These are phyloP conservation scores for Fomitopsis betulina DNA, from an alignment of 1,284 basidiomycete species.

Conservation along the genomic window DNA sequence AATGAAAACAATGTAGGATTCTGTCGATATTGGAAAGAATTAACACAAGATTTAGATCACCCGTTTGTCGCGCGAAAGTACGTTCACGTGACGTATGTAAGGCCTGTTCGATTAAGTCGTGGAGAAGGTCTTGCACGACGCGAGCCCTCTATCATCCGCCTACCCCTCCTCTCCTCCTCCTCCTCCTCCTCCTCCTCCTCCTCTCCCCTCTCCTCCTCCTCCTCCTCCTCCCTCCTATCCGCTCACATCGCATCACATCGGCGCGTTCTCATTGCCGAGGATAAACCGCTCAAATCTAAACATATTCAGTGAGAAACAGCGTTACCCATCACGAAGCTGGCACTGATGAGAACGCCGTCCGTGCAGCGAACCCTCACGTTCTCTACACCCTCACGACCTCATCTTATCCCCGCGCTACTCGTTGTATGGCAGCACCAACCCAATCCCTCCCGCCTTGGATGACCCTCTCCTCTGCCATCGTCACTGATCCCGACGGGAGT, in stretches of 20 bases:
- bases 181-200: too few species aligned
- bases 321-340: neutral
- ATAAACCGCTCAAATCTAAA: neutral
- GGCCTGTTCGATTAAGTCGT: neutral
- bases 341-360: slow-evolving; percentile 2
- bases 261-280: neutral
- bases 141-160: slow-evolving; percentile 4
- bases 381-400: slow-evolving; percentile 24
- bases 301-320: neutral
- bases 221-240: neutral
- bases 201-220: neutral
- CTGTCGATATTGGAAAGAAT: too few species aligned
- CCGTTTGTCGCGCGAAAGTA: neutral
- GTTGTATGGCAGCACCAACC: slow-evolving; percentile 48
- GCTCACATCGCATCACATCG: neutral
- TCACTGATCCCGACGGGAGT: slow-evolving; percentile 46
- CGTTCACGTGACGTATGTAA: neutral
- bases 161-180: neutral
- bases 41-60: too few species aligned
- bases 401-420: slow-evolving; percentile 8
- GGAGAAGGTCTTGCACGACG: neutral
- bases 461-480: slow-evolving; percentile 43
- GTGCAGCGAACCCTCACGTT: slow-evolving; percentile 20
- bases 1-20: too few species aligned
- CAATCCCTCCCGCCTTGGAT: slow-evolving; percentile 66